phyloP scores from a whole-genome alignment of 192 early-diverging fungal genomes.

The Gigaspora rosea region DNA sequence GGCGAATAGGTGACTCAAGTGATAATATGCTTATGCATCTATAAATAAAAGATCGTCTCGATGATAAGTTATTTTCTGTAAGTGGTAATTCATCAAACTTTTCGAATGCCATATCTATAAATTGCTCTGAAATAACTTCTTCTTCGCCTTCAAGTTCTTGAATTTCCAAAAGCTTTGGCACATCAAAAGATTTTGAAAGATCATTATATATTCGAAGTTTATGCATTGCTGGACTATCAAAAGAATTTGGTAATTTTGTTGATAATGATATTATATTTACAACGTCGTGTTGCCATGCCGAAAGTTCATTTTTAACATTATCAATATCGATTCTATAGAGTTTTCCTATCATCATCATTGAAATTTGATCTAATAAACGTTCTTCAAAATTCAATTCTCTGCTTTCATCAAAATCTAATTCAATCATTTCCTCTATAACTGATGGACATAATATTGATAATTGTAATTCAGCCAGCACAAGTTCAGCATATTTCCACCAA shows the following conservation, averaged over 20 bases:
- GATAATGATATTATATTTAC: background rate
- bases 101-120: slow-evolving; percentile 8
- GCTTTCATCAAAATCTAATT: background rate
- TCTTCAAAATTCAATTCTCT: background rate
- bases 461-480: background rate
- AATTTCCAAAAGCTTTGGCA: background rate
- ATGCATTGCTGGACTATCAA: background rate
- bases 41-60: slow-evolving; percentile 17
- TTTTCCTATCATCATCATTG: background rate
- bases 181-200: background rate
- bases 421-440: background rate
- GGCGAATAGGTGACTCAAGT: slow-evolving; percentile 2
- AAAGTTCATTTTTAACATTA: background rate
- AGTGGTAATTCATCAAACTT: background rate
- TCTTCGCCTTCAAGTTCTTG: background rate
- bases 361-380: background rate
- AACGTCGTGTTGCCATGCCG: background rate
- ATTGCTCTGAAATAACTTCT: slow-evolving; percentile 6
- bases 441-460: background rate
- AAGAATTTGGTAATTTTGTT: background rate
- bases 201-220: background rate
- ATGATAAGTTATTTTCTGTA: background rate
- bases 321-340: background rate
- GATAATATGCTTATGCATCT: slow-evolving; percentile 16
- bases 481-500: background rate